Conservation (phyloP, 805 yeast genomes). For the Saccharomycopsis capsularis region DNA sequence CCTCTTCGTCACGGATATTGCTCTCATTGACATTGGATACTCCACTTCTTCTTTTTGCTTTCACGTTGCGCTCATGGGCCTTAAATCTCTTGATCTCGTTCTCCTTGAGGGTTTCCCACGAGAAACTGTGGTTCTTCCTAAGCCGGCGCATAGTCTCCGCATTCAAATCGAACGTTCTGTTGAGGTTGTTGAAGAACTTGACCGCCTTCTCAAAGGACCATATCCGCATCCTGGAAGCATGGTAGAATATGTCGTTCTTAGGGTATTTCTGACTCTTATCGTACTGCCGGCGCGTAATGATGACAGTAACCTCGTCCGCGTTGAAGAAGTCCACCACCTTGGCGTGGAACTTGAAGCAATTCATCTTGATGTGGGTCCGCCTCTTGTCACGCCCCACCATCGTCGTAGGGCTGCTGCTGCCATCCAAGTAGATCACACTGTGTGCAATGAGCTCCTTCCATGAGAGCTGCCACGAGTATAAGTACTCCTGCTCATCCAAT, state of each 20-base stretch:
- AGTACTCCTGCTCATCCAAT: not conserved
- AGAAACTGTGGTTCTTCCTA: not conserved
- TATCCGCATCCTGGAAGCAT: conserved; percentile 58
- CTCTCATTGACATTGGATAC: not conserved
- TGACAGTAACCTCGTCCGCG: conserved; percentile 57
- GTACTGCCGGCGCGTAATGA: conserved; percentile 58
- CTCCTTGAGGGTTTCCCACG: conserved; percentile 6
- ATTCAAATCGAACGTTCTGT: not conserved
- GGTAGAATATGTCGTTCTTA: conserved; percentile 54
- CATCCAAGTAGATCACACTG: conserved; percentile 57
- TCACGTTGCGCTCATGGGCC: not conserved
- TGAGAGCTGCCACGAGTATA: conserved; percentile 47
- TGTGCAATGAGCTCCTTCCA: conserved; percentile 58
- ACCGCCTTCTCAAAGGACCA: conserved; percentile 86
- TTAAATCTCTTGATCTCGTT: conserved; percentile 14
- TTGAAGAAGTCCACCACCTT: conserved; percentile 54
- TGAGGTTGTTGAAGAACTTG: conserved; percentile 65
- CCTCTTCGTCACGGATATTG: not conserved
- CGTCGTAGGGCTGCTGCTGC: conserved; percentile 27
- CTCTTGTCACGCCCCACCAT: conserved; percentile 23
- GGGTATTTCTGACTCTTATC: conserved; percentile 35
- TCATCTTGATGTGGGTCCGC: conserved; percentile 27
- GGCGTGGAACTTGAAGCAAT: conserved; percentile 43
- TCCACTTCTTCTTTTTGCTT: not conserved
- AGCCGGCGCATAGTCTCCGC: not conserved